phyloP scores from a whole-genome alignment of 768 basidiomycete genomes.

The Termitomyces eurrhizus region DNA sequence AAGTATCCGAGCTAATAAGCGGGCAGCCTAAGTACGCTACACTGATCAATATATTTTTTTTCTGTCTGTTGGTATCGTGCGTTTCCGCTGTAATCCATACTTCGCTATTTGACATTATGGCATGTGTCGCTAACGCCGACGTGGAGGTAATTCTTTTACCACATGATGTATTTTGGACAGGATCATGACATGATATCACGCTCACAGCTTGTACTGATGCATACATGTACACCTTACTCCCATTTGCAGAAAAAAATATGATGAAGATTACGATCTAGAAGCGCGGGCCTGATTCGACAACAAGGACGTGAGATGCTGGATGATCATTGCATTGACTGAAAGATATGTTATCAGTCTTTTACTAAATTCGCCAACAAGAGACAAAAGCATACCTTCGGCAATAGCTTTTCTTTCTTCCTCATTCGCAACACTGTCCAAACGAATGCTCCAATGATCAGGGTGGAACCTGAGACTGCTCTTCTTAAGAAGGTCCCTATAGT shows the following conservation, averaged over 20 bases:
- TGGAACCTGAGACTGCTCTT: constrained; percentile 74
- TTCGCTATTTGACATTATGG: too few species aligned
- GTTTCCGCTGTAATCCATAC: too few species aligned
- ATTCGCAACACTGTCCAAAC: constrained; percentile 55
- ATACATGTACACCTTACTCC: not conserved
- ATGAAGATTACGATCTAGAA: not conserved
- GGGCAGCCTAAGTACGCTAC: too few species aligned
- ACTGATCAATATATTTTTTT: too few species aligned
- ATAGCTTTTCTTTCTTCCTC: constrained; percentile 54
- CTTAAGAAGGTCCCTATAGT: constrained; percentile 63
- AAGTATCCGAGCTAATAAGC: too few species aligned
- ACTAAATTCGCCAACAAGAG: not conserved
- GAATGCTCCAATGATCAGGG: constrained; percentile 73
- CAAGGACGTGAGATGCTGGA: constrained; percentile 57
- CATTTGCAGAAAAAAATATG: too few species aligned
- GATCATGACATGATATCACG: not conserved
- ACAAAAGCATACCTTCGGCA: constrained; percentile 50
- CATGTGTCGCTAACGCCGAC: too few species aligned
- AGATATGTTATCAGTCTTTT: not conserved
- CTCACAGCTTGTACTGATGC: not conserved
- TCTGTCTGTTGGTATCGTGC: too few species aligned
- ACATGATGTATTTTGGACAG: not conserved
- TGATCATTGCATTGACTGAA: constrained; percentile 47
- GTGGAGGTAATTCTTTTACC: too few species aligned
- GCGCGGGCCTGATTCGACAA: constrained; percentile 1